Percentiles rank a stretch among this genome's conserved stretches.
Conservation (phyloP, 176 grass and related monocot genomes). For the Avena insularis region DNA sequence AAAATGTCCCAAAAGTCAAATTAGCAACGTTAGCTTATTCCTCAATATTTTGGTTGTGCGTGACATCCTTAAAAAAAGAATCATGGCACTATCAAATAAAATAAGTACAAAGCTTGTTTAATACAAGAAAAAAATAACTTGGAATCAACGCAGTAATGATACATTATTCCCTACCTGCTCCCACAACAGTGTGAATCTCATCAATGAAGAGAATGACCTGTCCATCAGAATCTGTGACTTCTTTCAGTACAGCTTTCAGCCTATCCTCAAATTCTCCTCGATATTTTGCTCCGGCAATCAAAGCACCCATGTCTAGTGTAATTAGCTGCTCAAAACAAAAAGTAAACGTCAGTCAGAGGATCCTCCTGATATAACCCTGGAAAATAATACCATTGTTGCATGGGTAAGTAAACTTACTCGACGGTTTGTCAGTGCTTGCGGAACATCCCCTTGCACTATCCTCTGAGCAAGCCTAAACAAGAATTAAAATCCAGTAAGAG, state of each 20-base stretch:
- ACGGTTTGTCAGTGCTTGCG: constrained; percentile 91
- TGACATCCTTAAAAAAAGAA: too few species aligned
- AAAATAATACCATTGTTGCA: constrained; percentile 13
- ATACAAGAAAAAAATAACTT: background rate
- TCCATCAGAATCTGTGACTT: constrained; percentile 96
- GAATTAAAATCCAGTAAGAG: constrained; percentile 42
- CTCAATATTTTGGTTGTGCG: too few species aligned
- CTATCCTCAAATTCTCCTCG: constrained; percentile 99
- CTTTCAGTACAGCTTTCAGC: constrained; percentile 92
- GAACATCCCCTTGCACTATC: constrained; percentile 97
- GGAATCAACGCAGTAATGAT: constrained; percentile 1
- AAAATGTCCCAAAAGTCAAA: background rate
- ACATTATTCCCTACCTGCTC: constrained; percentile 73
- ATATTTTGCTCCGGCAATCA: constrained; percentile 97
- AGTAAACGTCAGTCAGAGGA: background rate
- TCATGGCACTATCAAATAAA: background rate
- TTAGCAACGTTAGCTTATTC: background rate
- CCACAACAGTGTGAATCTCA: constrained; percentile 98
- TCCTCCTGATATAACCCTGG: background rate
- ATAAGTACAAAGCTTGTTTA: background rate
- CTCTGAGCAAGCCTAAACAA: constrained; percentile 92
- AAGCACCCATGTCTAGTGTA: constrained; percentile 94
- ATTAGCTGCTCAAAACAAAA: constrained; percentile 68
- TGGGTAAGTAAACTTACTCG: constrained; percentile 54
- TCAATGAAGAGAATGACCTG: constrained; percentile 93